Evolutionary conservation across 169 alveolate species (phyloP).

Genomic region (Cryptosporidium viatorum): DNA sequence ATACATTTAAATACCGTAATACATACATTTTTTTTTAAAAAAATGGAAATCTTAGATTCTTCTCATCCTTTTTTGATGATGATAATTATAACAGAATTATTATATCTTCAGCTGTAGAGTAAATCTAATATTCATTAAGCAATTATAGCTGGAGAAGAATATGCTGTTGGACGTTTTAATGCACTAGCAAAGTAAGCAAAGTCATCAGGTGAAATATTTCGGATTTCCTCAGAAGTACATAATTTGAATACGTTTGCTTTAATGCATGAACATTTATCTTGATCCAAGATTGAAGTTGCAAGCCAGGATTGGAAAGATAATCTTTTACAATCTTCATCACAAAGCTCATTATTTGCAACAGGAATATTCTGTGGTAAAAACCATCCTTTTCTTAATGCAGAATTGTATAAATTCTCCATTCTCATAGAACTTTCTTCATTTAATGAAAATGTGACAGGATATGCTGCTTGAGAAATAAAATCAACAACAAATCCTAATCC

Average conservation of each 20-base stretch:
- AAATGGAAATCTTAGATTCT: slow-evolving; percentile 10
- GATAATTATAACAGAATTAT: not conserved
- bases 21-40: not conserved
- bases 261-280: slow-evolving; percentile 70
- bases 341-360: slow-evolving; percentile 46
- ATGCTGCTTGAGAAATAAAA: slow-evolving; percentile 73
- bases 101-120: not conserved
- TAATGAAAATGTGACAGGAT: slow-evolving; percentile 71
- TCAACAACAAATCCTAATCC: slow-evolving; percentile 70
- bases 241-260: slow-evolving; percentile 67
- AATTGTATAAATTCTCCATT: slow-evolving; percentile 66
- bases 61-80: not conserved
- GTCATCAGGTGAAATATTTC: slow-evolving; percentile 62
- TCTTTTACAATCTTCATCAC: slow-evolving; percentile 74
- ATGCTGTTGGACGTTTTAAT: slow-evolving; percentile 52
- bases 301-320: slow-evolving; percentile 74
- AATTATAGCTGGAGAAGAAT: slow-evolving; percentile 43
- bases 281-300: slow-evolving; percentile 73
- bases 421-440: slow-evolving; percentile 75
- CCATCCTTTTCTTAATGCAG: slow-evolving; percentile 67
- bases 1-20: too few species aligned
- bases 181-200: slow-evolving; percentile 75
- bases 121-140: not conserved
- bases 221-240: slow-evolving; percentile 62
- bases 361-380: slow-evolving; percentile 66